Evolutionary conservation across 192 early-diverging fungal genomes (phyloP), one percentile per base, ranked within the genome.

Genomic region (Coemansia sp.): DNA sequence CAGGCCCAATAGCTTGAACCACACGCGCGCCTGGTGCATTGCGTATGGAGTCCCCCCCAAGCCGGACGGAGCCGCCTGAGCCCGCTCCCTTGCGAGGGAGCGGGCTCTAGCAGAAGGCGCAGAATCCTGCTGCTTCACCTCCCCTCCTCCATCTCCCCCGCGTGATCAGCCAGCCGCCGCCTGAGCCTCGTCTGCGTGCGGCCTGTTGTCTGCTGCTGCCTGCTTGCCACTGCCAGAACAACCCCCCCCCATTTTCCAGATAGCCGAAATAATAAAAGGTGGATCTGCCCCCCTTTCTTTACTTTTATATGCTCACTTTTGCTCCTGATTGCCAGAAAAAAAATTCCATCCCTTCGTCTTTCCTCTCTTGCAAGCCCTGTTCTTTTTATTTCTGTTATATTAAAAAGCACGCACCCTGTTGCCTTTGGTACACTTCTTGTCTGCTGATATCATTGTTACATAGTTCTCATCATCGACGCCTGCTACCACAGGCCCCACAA

Each of bases 141-240:
- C 14, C 42, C 46, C 55, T 29, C 20, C 23, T 15, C 40, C 32
- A 9, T 48, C 48, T n/a, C 59, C 48, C 15, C 59, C 41, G 59
- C 59, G 59, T 61, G 40, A 48, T 61, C 55, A 36, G 55, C 55
- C 55, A 57, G 34, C 55, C 29, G 55, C 55, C 29, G 55, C 55
- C 33, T 35, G 34, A 33, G 55, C 55, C 55, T 56, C 54, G 14
- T 33, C 14, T 35, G 55, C 55, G 33, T 34, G 54, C 54, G 5
- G 45, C 38, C 22, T 60, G 22, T 25, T 60, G 23, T 35, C 45
- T 48, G 41, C 60, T 10, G 46, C 29, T 17, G 36, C 43, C 33
- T 2, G 29, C 29, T 61, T 61, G 43, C 41, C 11, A 19, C 19
- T 20, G 17, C 19, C n/a, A 8, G 17, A 14, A 22, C 34, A 22